Evolutionary conservation across 1,284 basidiomycete genomes (phyloP).

Genomic region (Sporisorium scitamineum): DNA sequence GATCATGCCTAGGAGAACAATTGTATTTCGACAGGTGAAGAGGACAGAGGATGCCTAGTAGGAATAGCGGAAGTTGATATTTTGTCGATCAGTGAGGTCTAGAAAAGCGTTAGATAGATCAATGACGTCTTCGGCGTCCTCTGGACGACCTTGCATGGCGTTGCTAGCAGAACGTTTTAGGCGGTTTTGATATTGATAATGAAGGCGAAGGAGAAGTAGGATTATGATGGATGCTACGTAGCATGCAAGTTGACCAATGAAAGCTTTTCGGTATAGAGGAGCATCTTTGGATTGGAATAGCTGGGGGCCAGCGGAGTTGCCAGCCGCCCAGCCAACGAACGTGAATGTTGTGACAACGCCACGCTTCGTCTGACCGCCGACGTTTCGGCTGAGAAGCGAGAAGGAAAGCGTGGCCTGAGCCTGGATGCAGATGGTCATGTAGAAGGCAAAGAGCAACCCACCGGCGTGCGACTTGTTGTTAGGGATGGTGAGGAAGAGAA

Average conservation of each 20-base stretch:
- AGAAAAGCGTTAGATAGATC: slow-evolving; percentile 40
- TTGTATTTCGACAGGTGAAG: too few relatives aligned
- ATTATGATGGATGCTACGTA: slow-evolving; percentile 72
- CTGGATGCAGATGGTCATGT: slow-evolving; percentile 44
- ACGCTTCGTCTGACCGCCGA: slow-evolving; percentile 64
- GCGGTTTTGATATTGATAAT: slow-evolving; percentile 72
- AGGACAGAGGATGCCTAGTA: too few relatives aligned
- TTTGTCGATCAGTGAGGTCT: slow-evolving; percentile 47
- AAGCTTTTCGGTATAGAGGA: slow-evolving; percentile 70
- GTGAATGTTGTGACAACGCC: slow-evolving; percentile 44
- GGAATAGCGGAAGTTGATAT: slow-evolving; percentile 47
- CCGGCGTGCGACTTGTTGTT: slow-evolving; percentile 38
- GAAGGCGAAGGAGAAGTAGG: slow-evolving; percentile 71
- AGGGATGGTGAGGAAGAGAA: slow-evolving; percentile 56
- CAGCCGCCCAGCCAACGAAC: slow-evolving; percentile 55
- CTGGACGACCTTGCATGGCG: slow-evolving; percentile 26
- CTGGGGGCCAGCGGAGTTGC: slow-evolving; percentile 60
- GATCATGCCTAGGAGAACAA: too few relatives aligned
- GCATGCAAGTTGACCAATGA: slow-evolving; percentile 73
- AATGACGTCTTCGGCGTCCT: slow-evolving; percentile 40
- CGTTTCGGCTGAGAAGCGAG: slow-evolving; percentile 71
- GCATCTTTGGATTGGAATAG: slow-evolving; percentile 52
- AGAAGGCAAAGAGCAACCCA: slow-evolving; percentile 45
- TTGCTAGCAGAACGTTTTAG: slow-evolving; percentile 54
- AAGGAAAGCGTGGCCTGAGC: slow-evolving; percentile 53